Conservation (phyloP, 768 basidiomycete genomes). For the Tylopilus plumbeoviolaceoides region DNA sequence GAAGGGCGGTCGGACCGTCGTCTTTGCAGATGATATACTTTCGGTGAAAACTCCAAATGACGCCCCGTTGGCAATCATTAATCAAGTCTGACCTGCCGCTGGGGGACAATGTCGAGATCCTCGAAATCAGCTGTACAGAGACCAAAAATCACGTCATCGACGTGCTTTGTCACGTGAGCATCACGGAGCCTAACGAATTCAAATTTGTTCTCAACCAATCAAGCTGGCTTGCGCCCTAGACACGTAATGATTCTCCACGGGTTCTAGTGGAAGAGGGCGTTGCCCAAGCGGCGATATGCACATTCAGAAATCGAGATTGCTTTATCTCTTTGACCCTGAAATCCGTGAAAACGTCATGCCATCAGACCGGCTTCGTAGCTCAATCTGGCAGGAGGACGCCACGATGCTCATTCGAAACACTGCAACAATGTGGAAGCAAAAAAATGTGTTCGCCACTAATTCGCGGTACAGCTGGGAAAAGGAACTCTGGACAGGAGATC, state of each 20-base stretch:
- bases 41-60: neutral
- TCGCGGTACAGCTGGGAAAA: conserved; percentile 2
- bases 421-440: conserved; percentile 1
- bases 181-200: neutral
- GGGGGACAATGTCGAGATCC: conserved; percentile 1
- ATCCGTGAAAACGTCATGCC: no score
- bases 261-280: neutral
- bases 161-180: neutral
- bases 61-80: neutral
- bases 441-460: conserved; percentile 1
- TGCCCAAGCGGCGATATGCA: conserved; percentile 1
- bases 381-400: neutral
- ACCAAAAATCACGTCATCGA: neutral
- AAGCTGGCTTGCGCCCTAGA: neutral
- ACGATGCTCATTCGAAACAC: neutral
- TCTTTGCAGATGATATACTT: neutral
- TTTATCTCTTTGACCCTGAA: neutral
- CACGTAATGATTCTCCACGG: neutral
- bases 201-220: neutral
- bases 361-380: neutral
- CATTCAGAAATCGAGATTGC: neutral
- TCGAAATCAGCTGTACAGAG: neutral
- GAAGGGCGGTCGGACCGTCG: neutral
- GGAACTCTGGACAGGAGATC: conserved; percentile 1
- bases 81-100: neutral